These are phyloP conservation scores for Nyctanthes arbortristis DNA, from an alignment of 257 asterid species.

Conservation along the genomic window DNA sequence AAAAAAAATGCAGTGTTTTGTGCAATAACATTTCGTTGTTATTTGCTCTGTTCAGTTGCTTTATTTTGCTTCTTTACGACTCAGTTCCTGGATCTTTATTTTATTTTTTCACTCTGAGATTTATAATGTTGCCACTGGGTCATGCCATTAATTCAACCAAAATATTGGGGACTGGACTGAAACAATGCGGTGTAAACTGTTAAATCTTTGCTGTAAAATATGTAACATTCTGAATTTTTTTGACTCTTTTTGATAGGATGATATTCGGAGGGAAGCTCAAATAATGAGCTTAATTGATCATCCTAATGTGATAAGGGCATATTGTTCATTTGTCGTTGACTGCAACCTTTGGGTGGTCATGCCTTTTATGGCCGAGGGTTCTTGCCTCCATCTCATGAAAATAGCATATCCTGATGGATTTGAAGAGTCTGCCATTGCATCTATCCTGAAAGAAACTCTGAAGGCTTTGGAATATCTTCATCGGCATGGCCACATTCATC, in stretches of 20 bases:
- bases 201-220: neutral
- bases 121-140: constrained; percentile 12
- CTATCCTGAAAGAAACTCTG: constrained; percentile 92
- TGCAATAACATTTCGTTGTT: neutral
- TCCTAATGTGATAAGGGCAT: constrained; percentile 87
- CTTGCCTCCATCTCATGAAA: constrained; percentile 98
- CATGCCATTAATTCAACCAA: constrained; percentile 15
- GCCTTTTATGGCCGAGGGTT: constrained; percentile 99
- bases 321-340: constrained; percentile 94
- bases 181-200: too few relatives aligned
- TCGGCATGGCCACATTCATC: constrained; percentile 93
- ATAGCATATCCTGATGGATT: constrained; percentile 95
- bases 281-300: constrained; percentile 91
- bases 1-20: neutral
- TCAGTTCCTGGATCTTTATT: neutral
- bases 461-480: constrained; percentile 97
- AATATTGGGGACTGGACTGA: too few relatives aligned
- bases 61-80: neutral
- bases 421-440: constrained; percentile 87
- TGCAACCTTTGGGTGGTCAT: constrained; percentile 95
- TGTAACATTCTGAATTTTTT: neutral
- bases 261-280: constrained; percentile 97
- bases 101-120: constrained; percentile 1
- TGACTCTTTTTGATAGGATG: constrained; percentile 64
- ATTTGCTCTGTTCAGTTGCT: neutral